Base-by-base conservation (phyloP, 371 early-diverging fungal genomes). In the Mucor plumbeus region DNA sequence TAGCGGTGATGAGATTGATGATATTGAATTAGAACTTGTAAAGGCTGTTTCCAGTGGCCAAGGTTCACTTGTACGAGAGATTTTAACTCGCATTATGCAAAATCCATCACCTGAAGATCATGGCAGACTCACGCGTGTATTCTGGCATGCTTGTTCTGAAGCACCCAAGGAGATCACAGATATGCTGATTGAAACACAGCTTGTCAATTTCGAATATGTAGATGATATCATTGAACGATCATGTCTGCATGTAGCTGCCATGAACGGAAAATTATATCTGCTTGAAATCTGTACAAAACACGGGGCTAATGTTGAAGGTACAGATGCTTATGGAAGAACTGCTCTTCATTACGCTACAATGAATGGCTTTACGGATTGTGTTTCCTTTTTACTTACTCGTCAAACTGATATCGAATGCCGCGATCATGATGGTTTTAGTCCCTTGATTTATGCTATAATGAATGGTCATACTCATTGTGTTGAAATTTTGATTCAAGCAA, bases 221-320 rank as follows among this genome's bases (percentile, higher is more conserved):
- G 98, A 97, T 74, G 96, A 97, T 69, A 95, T 97, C 74, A 95
- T 89, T 64, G 91, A 93, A 67, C 87, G 95, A 33, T 95, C 93
- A 0, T 90, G 92, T 62, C 80, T 95, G 9, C 98, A 98, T 74
- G 95, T 94, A 69, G 90, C 93, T 6, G 92, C 97, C 2, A 93
- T 95, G 77, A 81, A 83, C 9, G 94, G 94, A 1, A 83, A 90
- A 47, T 65, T 85, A 41, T 87, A 88, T 48, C 69, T 92, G 3
- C 59, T 92, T 41, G 77, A 86, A 40, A 69, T 86, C 1, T 85
- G 86, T 53, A 82, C 92, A 15, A 72, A 87, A 36, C 76, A 84
- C 38, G 87, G 86, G 9, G 90, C 87, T 14, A 86, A 80, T 47
- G 82, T 90, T 5, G 86, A 92, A 43, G 84, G 82, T 21, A 75